Conservation (phyloP, 2,329 filamentous ascomycete species). For the Blastomyces silverae region DNA sequence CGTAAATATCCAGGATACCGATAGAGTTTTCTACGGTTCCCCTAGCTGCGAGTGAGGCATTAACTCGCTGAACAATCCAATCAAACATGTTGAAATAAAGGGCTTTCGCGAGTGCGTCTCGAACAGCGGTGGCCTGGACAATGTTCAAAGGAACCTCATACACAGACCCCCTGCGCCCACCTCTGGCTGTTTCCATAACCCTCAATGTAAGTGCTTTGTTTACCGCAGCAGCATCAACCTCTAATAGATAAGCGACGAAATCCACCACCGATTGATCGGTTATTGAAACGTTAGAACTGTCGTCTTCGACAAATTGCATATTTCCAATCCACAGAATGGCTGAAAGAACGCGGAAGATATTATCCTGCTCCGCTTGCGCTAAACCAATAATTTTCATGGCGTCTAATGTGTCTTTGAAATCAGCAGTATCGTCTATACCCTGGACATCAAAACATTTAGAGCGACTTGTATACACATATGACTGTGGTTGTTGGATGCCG, state of each 20-base stretch:
- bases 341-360: slow-evolving; percentile 92
- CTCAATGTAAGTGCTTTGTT: slow-evolving; percentile 84
- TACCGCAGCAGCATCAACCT: slow-evolving; percentile 73
- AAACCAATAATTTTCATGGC: slow-evolving; percentile 95
- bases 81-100: slow-evolving; percentile 98
- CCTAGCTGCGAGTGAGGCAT: slow-evolving; percentile 74
- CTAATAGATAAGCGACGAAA: slow-evolving; percentile 87
- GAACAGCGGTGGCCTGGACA: slow-evolving; percentile 75
- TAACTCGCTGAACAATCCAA: slow-evolving; percentile 93
- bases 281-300: slow-evolving; percentile 80
- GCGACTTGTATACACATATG: slow-evolving; percentile 86
- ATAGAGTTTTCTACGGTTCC: slow-evolving; percentile 74
- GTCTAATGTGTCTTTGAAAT: slow-evolving; percentile 82
- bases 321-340: slow-evolving; percentile 93
- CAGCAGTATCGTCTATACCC: slow-evolving; percentile 84
- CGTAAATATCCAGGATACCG: slow-evolving; percentile 97
- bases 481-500: slow-evolving; percentile 83
- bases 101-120: slow-evolving; percentile 88
- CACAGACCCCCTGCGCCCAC: slow-evolving; percentile 58
- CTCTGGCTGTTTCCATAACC: slow-evolving; percentile 66
- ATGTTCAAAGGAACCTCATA: slow-evolving; percentile 76
- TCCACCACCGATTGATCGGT: slow-evolving; percentile 85
- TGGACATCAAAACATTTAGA: slow-evolving; percentile 94
- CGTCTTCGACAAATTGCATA: slow-evolving; percentile 81
- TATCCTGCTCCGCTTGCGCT: slow-evolving; percentile 79